Evolutionary conservation across 129 eudicot species (phyloP), one percentile per base, ranked within the genome.

Genomic region (Flaveria ramosissima): DNA sequence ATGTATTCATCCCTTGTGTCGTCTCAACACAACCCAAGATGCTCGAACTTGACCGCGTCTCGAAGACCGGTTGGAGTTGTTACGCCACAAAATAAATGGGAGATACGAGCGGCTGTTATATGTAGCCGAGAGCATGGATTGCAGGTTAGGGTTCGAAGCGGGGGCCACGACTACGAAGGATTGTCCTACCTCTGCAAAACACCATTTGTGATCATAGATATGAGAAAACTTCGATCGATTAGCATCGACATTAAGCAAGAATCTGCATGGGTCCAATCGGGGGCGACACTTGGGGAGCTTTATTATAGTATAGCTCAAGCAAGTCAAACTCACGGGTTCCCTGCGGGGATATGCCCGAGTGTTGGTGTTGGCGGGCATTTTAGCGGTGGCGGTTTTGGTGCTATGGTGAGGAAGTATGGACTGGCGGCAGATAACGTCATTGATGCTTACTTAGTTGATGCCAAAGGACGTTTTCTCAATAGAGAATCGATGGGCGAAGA

Each of bases 311-410:
- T 88, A 12, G 90, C 90, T 2, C 45, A 84, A 23, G 57, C 62
- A 24, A 86, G 88, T 20, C 63, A 50, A 15, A 67, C 42, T 51
- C 83, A 83, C 0, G 90, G 83, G 43, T 88, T 85, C 72, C 88
- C 93, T 2, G 88, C 84, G 0, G 86, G 90, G 9, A 41, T 82
- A 39, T 88, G 93, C 71, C 88, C 90, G 7, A 81, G 86, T 56
- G 88, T 88, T 0, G 90, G 96, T 0, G 83, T 88, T 24, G 87
- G 96, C 0, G 92, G 96, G 17, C 90, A 88, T 45, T 46, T 88
- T 3, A 85, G 90, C 24, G 96, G 96, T 5, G 92, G 92, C 2
- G 96, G 96, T 26, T 88, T 81, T 12, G 96, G 96, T 2, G 71
- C 80, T 13, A 73, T 88, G 89, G 79, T 86, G 42, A 50, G 96